phyloP scores from a whole-genome alignment of 2,329 filamentous ascomycete species.

The Penicillium sp. region DNA sequence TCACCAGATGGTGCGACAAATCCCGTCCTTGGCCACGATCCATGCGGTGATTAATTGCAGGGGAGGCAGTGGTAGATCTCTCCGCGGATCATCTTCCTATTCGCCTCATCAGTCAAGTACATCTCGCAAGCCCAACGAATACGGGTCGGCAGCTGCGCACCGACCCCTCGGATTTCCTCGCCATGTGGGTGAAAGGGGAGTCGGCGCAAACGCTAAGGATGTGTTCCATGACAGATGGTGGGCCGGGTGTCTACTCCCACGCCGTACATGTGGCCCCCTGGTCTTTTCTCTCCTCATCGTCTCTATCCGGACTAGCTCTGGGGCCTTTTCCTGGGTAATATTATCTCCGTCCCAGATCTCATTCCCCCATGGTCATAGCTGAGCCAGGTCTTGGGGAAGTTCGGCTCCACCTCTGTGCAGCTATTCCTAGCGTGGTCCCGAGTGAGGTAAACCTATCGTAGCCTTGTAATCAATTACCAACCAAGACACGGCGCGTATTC shows the following conservation, averaged over 20 bases:
- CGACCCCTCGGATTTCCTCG: constrained; percentile 11
- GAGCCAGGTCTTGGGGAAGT: constrained; percentile 11
- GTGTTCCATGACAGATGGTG: constrained; percentile 14
- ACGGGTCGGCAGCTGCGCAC: neutral
- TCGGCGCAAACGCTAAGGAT: constrained; percentile 12
- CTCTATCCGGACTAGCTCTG: too few relatives aligned
- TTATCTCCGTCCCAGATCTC: constrained; percentile 20
- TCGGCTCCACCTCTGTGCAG: constrained; percentile 9
- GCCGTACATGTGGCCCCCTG: constrained; percentile 5
- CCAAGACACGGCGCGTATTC: neutral
- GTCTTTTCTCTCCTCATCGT: too few relatives aligned
- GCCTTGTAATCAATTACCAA: neutral
- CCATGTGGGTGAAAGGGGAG: constrained; percentile 20
- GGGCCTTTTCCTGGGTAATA: too few relatives aligned
- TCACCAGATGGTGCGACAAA: neutral
- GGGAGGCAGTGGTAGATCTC: constrained; percentile 8
- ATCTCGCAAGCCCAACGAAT: neutral
- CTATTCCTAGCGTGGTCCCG: constrained; percentile 5
- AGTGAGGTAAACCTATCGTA: neutral
- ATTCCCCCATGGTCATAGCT: constrained; percentile 9
- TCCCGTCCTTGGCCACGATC: neutral
- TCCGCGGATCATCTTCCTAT: constrained; percentile 9
- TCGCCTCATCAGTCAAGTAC: neutral
- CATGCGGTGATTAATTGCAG: constrained; percentile 2
- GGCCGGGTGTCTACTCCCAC: constrained; percentile 3